Evolutionary conservation across 805 yeast genomes (phyloP), one percentile per base, ranked within the genome.

Genomic region (Clavispora phyllophila): DNA sequence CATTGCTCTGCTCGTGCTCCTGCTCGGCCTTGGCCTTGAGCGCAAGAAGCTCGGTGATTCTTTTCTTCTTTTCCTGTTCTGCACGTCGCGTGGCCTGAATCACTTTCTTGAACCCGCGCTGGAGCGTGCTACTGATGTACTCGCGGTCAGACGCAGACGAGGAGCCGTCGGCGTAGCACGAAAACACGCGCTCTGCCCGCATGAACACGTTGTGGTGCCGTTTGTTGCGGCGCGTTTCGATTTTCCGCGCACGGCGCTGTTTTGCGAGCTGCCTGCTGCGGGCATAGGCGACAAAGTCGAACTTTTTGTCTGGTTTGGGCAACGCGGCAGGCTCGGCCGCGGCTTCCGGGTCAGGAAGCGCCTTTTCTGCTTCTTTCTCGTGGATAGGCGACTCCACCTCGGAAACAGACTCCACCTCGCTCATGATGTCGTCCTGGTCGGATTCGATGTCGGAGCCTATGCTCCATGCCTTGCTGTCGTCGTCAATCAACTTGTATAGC

Each of bases 281-380:
- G 0, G 87, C 81, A 56, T 80, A 81, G 32, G 65, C 78, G 12
- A 70, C 77, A 31, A 85, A 69, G 60, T 84, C 82, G 47, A 82
- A 76, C 12, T 43, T 19, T 25, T 53, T 55, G 12, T 13, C 41
- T 10, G 33, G 31, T n/a, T n/a, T 10, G 17, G 33, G 20, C 22
- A 10, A 3, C 13, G 28, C 13, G 23, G 9, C 36, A 28, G 17
- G 41, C 34, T 35, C 7, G 56, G 53, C 39, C 58, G 62, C 15
- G 24, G 17, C 13, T 26, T 9, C n/a, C n/a, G n/a, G n/a, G n/a
- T n/a, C n/a, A n/a, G n/a, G n/a, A n/a, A n/a, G n/a, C n/a, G n/a
- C n/a, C n/a, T n/a, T n/a, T n/a, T n/a, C n/a, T n/a, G n/a, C n/a
- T 20, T 36, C 41, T 23, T 20, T 40, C 10, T 26, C 32, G 20